phyloP scores from a whole-genome alignment of 2,329 filamentous ascomycete species.

The Penicillium polonicum region DNA sequence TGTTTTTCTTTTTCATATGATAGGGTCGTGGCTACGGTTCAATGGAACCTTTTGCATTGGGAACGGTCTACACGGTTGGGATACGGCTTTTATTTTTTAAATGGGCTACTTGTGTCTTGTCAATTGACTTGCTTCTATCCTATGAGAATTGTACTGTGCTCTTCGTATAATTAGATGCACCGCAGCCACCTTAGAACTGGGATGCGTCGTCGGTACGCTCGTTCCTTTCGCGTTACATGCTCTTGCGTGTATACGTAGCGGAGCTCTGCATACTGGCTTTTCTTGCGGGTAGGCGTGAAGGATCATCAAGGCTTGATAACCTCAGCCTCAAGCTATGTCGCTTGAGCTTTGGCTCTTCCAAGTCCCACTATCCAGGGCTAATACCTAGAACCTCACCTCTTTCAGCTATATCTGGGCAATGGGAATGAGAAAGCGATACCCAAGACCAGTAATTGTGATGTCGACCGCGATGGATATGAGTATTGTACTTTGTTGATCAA shows the following conservation, averaged over 20 bases:
- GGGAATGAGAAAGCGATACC: background rate
- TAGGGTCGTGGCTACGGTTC: conserved; percentile 11
- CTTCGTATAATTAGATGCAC: conserved; percentile 3
- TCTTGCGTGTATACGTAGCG: background rate
- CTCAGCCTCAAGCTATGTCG: background rate
- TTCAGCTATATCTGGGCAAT: background rate
- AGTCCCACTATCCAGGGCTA: background rate
- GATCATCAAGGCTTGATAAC: background rate
- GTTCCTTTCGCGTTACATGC: background rate
- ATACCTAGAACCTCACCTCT: too few species aligned
- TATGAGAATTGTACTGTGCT: background rate
- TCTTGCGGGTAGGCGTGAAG: background rate
- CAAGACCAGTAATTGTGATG: background rate
- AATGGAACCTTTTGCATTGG: conserved; percentile 21
- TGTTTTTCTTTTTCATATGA: conserved; percentile 11
- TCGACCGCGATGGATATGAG: background rate
- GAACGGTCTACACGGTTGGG: conserved; percentile 25
- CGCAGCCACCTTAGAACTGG: background rate
- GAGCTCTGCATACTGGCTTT: background rate
- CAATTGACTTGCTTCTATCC: conserved; percentile 16
- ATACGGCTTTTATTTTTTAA: conserved; percentile 9
- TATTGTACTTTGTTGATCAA: background rate
- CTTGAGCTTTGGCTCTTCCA: background rate
- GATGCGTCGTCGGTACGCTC: background rate
- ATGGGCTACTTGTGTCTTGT: conserved; percentile 4